Conservation (phyloP, 495 filamentous ascomycete species). For the Terfezia claveryi region DNA sequence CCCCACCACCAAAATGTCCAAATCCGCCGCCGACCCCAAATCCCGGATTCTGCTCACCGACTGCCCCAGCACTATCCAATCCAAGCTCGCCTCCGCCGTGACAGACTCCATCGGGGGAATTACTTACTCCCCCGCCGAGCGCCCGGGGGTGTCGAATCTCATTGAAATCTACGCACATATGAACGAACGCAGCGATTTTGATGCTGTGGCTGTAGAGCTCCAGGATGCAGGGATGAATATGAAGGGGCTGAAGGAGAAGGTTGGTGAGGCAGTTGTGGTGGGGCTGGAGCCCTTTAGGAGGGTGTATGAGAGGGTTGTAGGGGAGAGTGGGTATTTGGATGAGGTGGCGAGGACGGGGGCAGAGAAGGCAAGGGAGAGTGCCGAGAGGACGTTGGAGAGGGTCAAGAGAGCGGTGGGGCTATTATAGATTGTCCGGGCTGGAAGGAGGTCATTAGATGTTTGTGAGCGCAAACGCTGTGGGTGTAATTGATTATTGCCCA, state of each 20-base stretch:
- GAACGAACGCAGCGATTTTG: constrained; percentile 25
- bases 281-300: constrained; percentile 39
- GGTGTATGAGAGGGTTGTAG: constrained; percentile 32
- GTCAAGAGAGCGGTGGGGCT: neutral
- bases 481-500: no score
- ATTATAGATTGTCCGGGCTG: neutral
- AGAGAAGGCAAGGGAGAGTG: constrained; percentile 36
- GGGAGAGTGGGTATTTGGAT: constrained; percentile 31
- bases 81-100: constrained; percentile 48
- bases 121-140: constrained; percentile 42
- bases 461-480: no score
- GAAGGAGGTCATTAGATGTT: no score
- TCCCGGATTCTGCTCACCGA: constrained; percentile 75
- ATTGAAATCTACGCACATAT: constrained; percentile 52
- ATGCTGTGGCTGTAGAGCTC: constrained; percentile 34
- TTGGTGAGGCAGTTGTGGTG: constrained; percentile 31
- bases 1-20: constrained; percentile 74
- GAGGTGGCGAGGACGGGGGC: constrained; percentile 38
- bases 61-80: constrained; percentile 30
- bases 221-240: constrained; percentile 25
- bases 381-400: constrained; percentile 12
- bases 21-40: constrained; percentile 40
- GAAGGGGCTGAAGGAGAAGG: constrained; percentile 40
- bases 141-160: constrained; percentile 77
- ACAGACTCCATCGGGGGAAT: constrained; percentile 47